Conservation (phyloP, 495 filamentous ascomycete species). For the Neurospora sp. region DNA sequence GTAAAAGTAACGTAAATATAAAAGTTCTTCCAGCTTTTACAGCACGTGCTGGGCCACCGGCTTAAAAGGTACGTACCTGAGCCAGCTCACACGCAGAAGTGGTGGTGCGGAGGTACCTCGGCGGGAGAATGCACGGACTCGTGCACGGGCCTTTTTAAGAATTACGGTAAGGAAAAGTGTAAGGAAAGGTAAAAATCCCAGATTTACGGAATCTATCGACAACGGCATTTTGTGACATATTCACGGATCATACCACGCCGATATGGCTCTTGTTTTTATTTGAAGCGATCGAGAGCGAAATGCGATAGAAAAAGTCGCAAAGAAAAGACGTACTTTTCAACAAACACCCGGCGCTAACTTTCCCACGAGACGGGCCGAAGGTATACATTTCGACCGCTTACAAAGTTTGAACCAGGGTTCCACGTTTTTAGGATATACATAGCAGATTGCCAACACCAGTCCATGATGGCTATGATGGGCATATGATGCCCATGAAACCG, state of each 20-base stretch:
- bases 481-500: not conserved
- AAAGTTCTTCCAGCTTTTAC: too few species aligned
- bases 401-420: not conserved
- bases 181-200: too few species aligned
- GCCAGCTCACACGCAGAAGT: too few species aligned
- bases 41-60: too few species aligned
- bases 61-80: too few species aligned
- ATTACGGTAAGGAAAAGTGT: too few species aligned
- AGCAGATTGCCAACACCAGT: not conserved
- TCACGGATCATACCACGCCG: not conserved
- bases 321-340: not conserved
- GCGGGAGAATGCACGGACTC: too few species aligned
- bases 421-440: not conserved
- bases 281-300: not conserved
- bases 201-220: too few species aligned
- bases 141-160: too few species aligned
- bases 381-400: not conserved
- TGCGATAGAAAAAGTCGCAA: not conserved
- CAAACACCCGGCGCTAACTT: not conserved
- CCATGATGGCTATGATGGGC: not conserved
- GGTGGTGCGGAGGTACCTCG: too few species aligned
- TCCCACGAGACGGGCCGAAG: not conserved
- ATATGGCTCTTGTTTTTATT: not conserved
- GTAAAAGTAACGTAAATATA: too few species aligned
- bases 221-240: not conserved